Evolutionary conservation across 345 rosid genomes (phyloP).

Genomic region (Punica granatum): DNA sequence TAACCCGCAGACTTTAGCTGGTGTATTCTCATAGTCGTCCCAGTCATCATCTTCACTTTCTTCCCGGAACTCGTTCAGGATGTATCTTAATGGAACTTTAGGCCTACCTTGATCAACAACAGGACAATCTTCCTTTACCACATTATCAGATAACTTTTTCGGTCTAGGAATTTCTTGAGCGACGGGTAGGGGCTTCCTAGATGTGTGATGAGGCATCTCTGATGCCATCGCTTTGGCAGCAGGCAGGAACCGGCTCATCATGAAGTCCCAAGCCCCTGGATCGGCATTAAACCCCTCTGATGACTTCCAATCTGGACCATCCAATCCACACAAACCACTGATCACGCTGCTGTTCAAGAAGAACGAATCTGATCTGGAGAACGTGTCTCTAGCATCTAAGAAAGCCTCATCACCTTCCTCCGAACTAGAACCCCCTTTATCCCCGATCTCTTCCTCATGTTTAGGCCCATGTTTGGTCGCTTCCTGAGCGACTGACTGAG

Average conservation of each 20-base stretch:
- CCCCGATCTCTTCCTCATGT: background rate
- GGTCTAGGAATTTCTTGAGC: conserved; percentile 28
- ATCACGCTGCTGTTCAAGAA: conserved; percentile 15
- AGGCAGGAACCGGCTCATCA: conserved; percentile 91
- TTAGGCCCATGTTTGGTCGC: background rate
- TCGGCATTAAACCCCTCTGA: conserved; percentile 44
- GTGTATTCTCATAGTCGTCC: conserved; percentile 22
- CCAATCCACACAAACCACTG: conserved; percentile 17
- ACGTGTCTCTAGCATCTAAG: conserved; percentile 20
- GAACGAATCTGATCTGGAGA: conserved; percentile 18
- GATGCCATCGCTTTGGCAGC: conserved; percentile 91
- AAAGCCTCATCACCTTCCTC: conserved; percentile 17
- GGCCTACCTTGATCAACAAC: conserved; percentile 18
- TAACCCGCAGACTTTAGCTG: conserved; percentile 57
- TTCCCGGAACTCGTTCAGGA: conserved; percentile 17
- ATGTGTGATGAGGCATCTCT: conserved; percentile 42
- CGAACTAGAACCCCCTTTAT: conserved; percentile 8
- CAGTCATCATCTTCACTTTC: conserved; percentile 44
- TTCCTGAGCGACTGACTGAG: background rate
- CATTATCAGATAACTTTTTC: conserved; percentile 14
- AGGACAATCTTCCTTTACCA: conserved; percentile 19
- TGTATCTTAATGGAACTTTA: conserved; percentile 17
- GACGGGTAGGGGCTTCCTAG: conserved; percentile 35
- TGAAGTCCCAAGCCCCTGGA: conserved; percentile 53
- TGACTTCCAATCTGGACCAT: conserved; percentile 31